Conservation (phyloP, 345 rosid species). For the Hibiscus tridactylites region DNA sequence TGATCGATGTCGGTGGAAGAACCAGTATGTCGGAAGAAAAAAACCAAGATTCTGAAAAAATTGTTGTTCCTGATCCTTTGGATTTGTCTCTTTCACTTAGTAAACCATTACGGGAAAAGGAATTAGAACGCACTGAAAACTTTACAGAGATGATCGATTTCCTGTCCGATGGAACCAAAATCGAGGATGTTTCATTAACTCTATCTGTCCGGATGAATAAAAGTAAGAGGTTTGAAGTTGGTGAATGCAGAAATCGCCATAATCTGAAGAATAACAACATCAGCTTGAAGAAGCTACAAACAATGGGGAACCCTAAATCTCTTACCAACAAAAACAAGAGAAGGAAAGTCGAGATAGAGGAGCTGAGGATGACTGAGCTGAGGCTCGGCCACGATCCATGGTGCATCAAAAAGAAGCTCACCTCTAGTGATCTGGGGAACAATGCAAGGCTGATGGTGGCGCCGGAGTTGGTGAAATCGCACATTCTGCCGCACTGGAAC, state of each 20-base stretch:
- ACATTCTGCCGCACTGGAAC: no score
- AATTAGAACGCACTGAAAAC: no score
- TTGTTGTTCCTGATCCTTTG: neutral
- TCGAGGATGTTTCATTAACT: neutral
- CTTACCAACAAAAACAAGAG: neutral
- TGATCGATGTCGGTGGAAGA: no score
- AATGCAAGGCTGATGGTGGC: neutral
- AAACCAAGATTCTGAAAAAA: neutral
- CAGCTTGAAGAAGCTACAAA: no score
- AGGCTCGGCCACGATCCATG: neutral
- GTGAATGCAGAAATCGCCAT: neutral
- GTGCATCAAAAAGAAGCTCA: neutral
- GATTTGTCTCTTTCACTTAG: neutral
- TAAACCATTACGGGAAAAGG: no score
- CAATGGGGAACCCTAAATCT: no score
- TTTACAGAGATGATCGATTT: no score
- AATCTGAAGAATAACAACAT: neutral
- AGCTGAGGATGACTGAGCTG: neutral
- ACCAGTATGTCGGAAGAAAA: no score
- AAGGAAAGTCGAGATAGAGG: neutral
- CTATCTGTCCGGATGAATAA: neutral
- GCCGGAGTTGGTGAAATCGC: neutral
- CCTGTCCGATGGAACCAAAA: neutral
- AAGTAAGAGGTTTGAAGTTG: neutral
- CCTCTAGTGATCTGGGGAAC: neutral